phyloP scores from a whole-genome alignment of 805 yeast species.

The Grigorovia yakushimaensis region DNA sequence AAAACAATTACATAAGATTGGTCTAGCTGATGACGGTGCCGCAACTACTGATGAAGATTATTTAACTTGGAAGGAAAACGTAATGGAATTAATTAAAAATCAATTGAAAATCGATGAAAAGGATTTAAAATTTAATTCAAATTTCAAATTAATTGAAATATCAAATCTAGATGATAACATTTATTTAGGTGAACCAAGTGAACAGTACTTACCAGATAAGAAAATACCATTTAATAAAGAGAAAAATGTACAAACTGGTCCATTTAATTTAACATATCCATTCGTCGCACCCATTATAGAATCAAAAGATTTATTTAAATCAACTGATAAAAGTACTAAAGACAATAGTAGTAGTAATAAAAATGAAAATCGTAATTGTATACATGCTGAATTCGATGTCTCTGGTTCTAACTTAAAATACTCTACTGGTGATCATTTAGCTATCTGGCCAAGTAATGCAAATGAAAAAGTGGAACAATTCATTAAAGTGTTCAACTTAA shows the following conservation, averaged over 20 bases:
- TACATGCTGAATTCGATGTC: conserved; percentile 83
- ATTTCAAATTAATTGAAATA: conserved; percentile 35
- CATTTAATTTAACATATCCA: conserved; percentile 80
- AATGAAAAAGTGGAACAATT: conserved; percentile 63
- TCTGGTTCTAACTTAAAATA: conserved; percentile 68
- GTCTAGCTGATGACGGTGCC: conserved; percentile 91
- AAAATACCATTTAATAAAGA: conserved; percentile 30
- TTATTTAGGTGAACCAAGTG: conserved; percentile 75
- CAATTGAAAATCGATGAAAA: conserved; percentile 71
- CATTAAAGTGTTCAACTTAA: conserved; percentile 51
- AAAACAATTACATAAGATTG: conserved; percentile 56
- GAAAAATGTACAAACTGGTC: conserved; percentile 44
- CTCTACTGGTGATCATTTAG: conserved; percentile 93
- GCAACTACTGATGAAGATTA: conserved; percentile 95
- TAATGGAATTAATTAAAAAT: conserved; percentile 57
- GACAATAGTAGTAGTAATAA: neutral
- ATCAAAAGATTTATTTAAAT: conserved; percentile 63
- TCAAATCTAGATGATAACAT: conserved; percentile 35
- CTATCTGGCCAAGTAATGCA: conserved; percentile 87
- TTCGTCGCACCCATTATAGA: conserved; percentile 58
- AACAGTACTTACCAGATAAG: conserved; percentile 36
- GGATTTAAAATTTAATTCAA: conserved; percentile 55
- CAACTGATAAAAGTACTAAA: conserved; percentile 27
- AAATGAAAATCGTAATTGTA: conserved; percentile 51
- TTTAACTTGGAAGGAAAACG: conserved; percentile 80